Percentiles rank a stretch among this genome's conserved stretches.
Evolutionary conservation across 345 rosid species (phyloP).

Genomic region (Heritiera littoralis): DNA sequence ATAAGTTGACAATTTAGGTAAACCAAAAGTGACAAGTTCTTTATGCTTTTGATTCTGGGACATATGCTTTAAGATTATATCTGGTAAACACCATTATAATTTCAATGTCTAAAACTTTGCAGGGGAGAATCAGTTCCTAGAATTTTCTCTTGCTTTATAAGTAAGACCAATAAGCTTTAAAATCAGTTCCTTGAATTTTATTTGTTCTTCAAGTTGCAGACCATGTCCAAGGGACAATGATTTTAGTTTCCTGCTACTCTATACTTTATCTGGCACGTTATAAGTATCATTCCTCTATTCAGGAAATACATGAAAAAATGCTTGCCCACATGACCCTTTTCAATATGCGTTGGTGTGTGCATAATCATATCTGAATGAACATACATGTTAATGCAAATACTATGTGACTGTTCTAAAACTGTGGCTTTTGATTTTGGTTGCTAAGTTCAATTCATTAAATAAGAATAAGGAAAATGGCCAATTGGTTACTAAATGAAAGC

Average conservation of each 20-base stretch:
- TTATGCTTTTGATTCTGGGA: constrained; percentile 18
- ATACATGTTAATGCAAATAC: not conserved
- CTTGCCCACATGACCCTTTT: not conserved
- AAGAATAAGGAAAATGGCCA: not conserved
- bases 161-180: not conserved
- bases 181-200: not conserved
- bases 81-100: not conserved
- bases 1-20: constrained; percentile 6
- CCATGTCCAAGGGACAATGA: not conserved
- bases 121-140: not conserved
- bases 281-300: not conserved
- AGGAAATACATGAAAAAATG: not conserved
- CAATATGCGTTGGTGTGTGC: not conserved
- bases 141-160: not conserved
- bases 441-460: not conserved
- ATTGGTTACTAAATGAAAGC: not conserved
- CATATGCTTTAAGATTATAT: not conserved
- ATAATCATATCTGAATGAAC: not conserved
- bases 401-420: not conserved
- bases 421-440: not conserved
- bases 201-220: not conserved
- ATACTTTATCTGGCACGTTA: not conserved
- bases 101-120: not conserved
- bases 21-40: constrained; percentile 14
- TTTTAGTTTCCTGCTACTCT: not conserved